Conservation (phyloP, 192 early-diverging fungal genomes). For the Radiomyces spectabilis region DNA sequence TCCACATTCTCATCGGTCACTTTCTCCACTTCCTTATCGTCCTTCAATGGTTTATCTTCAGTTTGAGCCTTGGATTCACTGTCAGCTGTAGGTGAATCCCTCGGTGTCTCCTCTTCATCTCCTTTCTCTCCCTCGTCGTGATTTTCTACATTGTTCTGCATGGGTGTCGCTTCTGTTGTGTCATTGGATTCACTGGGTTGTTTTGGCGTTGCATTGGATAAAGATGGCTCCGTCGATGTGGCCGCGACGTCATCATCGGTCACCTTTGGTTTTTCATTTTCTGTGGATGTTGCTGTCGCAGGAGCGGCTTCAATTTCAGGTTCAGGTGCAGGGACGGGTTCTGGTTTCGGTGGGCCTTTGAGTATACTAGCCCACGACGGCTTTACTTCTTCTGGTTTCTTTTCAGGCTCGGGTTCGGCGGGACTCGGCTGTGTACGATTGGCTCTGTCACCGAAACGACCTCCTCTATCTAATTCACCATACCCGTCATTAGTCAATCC, state of each 20-base stretch:
- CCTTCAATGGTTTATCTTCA: too few relatives aligned
- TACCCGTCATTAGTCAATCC: too few relatives aligned
- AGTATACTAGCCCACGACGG: conserved; percentile 27
- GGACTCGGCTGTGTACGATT: neutral
- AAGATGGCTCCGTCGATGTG: too few relatives aligned
- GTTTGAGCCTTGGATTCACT: too few relatives aligned
- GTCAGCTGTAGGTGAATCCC: too few relatives aligned
- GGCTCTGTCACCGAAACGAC: neutral
- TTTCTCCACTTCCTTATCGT: too few relatives aligned
- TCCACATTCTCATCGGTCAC: too few relatives aligned
- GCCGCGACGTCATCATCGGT: too few relatives aligned
- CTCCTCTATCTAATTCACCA: neutral
- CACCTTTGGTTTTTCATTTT: too few relatives aligned
- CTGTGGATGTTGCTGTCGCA: neutral
- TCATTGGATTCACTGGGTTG: too few relatives aligned
- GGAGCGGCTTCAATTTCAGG: neutral
- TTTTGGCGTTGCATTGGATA: too few relatives aligned
- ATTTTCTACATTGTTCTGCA: neutral
- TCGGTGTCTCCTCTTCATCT: neutral
- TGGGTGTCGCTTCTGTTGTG: too few relatives aligned
- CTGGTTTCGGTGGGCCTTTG: conserved; percentile 11
- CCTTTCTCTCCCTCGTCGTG: neutral
- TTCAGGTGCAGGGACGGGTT: conserved; percentile 4
- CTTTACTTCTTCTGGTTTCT: conserved; percentile 12
- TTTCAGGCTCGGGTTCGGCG: neutral